These are phyloP conservation scores for Pelagophyceae sp. DNA, from an alignment of 352 stramenopile species.

Conservation along the genomic window DNA sequence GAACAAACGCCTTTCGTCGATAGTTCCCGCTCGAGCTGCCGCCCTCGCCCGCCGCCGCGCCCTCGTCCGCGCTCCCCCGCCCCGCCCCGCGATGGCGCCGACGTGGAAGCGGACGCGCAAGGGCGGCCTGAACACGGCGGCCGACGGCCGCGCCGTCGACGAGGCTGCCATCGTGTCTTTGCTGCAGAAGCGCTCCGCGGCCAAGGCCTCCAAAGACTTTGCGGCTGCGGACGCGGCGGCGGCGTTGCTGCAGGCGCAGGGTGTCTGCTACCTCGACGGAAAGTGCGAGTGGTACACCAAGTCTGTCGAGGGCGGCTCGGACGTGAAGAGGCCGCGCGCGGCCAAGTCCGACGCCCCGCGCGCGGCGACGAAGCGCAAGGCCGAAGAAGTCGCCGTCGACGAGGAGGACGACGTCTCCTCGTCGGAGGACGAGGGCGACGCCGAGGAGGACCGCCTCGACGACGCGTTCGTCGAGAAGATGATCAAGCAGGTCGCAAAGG, in stretches of 20 bases:
- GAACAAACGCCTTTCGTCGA: no score
- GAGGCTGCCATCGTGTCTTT: neutral
- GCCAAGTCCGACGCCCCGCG: neutral
- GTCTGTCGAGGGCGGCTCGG: neutral
- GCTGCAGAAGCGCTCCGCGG: neutral
- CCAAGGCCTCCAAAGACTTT: neutral
- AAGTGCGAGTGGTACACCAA: constrained; percentile 4
- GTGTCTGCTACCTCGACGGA: neutral
- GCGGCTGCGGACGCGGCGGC: neutral
- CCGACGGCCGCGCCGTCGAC: neutral
- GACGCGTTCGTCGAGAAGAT: neutral
- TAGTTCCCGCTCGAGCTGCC: no score
- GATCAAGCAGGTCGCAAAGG: neutral
- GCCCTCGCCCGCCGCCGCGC: no score
- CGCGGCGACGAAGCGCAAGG: neutral
- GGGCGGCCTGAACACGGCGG: neutral
- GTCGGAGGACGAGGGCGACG: neutral
- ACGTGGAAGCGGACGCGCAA: neutral
- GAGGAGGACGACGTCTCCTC: neutral
- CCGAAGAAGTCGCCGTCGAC: neutral
- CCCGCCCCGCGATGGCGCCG: no score
- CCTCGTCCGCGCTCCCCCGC: no score
- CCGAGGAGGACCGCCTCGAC: neutral
- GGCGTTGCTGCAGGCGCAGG: neutral
- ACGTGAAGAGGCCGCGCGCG: neutral